Percentiles rank a stretch among this genome's conserved stretches.
Conservation (phyloP, 1,284 basidiomycete species). For the Cystobasidium slooffiae region DNA sequence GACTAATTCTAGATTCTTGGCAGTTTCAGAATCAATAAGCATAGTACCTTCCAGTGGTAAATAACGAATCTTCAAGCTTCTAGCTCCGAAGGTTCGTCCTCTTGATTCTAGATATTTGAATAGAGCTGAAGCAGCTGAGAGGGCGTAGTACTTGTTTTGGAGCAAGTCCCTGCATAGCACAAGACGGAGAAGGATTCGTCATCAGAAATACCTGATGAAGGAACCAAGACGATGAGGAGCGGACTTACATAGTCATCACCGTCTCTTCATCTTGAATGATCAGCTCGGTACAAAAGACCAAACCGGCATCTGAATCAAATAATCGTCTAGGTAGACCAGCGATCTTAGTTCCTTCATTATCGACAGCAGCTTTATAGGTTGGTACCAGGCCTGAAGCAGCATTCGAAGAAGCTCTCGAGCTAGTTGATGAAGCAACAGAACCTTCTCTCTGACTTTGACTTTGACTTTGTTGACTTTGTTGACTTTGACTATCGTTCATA, state of each 20-base stretch:
- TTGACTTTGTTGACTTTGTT: background rate
- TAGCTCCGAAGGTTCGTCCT: conserved; percentile 70
- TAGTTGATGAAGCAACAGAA: background rate
- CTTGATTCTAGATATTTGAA: conserved; percentile 77
- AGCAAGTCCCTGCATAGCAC: conserved; percentile 2
- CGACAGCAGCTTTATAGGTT: background rate
- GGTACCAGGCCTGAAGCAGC: background rate
- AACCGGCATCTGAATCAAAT: conserved; percentile 41
- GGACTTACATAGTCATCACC: conserved; percentile 19
- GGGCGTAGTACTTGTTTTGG: conserved; percentile 75
- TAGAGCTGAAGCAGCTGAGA: conserved; percentile 79
- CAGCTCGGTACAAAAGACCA: conserved; percentile 48
- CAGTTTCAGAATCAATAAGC: conserved; percentile 88
- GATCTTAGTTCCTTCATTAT: background rate
- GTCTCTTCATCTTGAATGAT: conserved; percentile 48
- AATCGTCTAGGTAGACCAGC: conserved; percentile 12
- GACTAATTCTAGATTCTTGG: conserved; percentile 82
- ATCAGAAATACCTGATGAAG: background rate
- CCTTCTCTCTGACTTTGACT: background rate
- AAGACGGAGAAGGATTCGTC: conserved; percentile 36
- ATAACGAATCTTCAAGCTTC: conserved; percentile 78
- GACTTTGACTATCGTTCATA: no score
- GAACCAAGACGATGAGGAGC: background rate
- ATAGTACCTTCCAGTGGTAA: conserved; percentile 77
- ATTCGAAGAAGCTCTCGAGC: background rate